These are phyloP conservation scores for Helenozyma baotianmanensis DNA, from an alignment of 805 yeast species.

Conservation along the genomic window DNA sequence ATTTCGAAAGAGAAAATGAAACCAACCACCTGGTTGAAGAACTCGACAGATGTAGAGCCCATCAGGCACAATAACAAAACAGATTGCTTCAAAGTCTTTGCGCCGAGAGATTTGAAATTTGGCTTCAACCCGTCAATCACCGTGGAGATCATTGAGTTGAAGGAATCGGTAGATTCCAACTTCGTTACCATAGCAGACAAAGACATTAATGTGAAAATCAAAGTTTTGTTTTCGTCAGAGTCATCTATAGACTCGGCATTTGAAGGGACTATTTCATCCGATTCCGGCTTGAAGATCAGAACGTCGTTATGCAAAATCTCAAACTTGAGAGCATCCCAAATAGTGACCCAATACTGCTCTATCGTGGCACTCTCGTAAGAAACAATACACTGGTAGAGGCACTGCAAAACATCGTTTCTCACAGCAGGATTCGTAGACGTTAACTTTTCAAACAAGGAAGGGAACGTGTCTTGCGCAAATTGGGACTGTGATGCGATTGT, in stretches of 20 bases:
- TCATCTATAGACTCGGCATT: conserved; percentile 26
- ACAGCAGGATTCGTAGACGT: conserved; percentile 70
- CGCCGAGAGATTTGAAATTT: conserved; percentile 45
- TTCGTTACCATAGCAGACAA: conserved; percentile 20
- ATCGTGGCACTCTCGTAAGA: conserved; percentile 48
- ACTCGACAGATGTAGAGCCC: conserved; percentile 41
- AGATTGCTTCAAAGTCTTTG: conserved; percentile 58
- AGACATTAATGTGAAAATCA: conserved; percentile 35
- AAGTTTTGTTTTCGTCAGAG: conserved; percentile 30
- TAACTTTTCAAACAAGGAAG: conserved; percentile 74
- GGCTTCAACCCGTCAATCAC: conserved; percentile 43
- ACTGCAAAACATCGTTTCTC: conserved; percentile 66
- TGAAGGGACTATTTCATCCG: conserved; percentile 22
- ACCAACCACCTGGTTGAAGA: conserved; percentile 46
- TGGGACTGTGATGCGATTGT: conserved; percentile 58
- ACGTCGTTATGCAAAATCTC: conserved; percentile 79
- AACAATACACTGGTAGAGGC: conserved; percentile 54
- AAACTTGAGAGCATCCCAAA: conserved; percentile 87
- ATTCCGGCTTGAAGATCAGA: conserved; percentile 25
- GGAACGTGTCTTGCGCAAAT: conserved; percentile 70
- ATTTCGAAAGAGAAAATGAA: conserved; percentile 31
- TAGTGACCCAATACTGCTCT: conserved; percentile 57
- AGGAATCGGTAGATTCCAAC: conserved; percentile 31
- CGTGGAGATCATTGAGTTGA: conserved; percentile 29
- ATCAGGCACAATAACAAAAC: conserved; percentile 54